Evolutionary conservation across 257 asterid genomes (phyloP).

Genomic region (Solanum sitiens): DNA sequence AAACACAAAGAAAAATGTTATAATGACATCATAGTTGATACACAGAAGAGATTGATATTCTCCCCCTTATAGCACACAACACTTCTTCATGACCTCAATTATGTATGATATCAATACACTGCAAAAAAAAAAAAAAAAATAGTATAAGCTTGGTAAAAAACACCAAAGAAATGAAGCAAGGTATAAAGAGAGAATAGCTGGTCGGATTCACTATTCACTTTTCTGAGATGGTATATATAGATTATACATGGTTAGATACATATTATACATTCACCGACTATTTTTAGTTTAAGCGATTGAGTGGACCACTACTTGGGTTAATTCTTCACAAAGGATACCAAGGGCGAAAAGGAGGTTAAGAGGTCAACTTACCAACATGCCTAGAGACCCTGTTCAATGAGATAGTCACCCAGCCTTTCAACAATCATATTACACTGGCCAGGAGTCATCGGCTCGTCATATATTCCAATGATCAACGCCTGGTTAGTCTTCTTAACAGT

Average conservation of each 20-base stretch:
- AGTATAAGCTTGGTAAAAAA: not conserved
- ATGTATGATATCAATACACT: not conserved
- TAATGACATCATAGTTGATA: not conserved
- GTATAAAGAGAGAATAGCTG: not conserved
- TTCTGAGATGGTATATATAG: not conserved
- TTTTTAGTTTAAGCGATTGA: not conserved
- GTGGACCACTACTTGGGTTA: not conserved
- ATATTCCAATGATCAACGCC: constrained; percentile 38
- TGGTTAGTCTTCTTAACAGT: constrained; percentile 37
- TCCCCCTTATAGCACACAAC: not conserved
- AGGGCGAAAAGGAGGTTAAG: not conserved
- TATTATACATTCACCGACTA: not conserved
- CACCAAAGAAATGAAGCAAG: not conserved
- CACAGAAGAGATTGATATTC: not conserved
- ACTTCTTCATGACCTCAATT: not conserved
- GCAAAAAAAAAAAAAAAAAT: not conserved
- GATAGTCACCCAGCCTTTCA: constrained; percentile 48
- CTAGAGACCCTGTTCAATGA: constrained; percentile 31
- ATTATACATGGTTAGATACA: not conserved
- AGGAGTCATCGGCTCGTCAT: constrained; percentile 45
- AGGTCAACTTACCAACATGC: not conserved
- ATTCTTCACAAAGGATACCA: not conserved
- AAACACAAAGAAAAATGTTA: not conserved
- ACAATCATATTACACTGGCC: constrained; percentile 41
- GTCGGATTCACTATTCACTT: not conserved